Base-by-base conservation (phyloP, 148 eudicot species). In the Nepenthes gracilis region DNA sequence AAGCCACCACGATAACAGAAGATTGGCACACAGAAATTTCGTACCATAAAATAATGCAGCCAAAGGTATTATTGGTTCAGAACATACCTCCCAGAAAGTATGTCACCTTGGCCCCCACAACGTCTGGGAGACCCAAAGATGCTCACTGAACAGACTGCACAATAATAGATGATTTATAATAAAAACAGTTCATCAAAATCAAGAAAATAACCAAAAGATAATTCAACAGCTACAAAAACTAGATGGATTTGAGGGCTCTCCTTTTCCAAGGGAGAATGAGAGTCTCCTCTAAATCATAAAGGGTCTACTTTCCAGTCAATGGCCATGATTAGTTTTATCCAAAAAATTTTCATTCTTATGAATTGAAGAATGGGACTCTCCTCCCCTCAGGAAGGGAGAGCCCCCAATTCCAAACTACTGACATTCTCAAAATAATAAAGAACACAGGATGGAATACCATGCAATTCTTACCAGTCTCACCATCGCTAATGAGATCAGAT, bases 71-170 rank as follows among this genome's bases (percentile, higher is more conserved):
- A 59, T 59, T 11, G 9, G 32, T 2, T 36, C 6, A n/a, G 8
- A 55, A 64, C 35, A 54, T 57, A 71, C 99, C 96, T 84, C 64
- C 99, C 99, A 60, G 99, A 86, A 52, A 93, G 96, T 79, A 93
- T 86, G 65, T 93, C 99, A 47, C 99, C 99, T 74, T 93, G 99
- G 51, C 99, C 99, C 52, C 99, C 99, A 74, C 99, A 93, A 54
- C 99, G 99, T 63, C 99, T 81, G 43, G 96, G 99, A 71, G 99
- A 86, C 66, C 99, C 99, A 63, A 81, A 89, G 37, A 64, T 65
- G 73, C 87, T 86, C 76, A 93, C 89, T 32, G 95, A 77, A 67
- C 52, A 72, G 59, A 84, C 99, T 93, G 81, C 77, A 76, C 6
- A 32, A 58, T 55, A 36, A 75, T 35, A 59, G 13, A 58, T 47